Evolutionary conservation across 129 eudicot genomes (phyloP), one percentile per base, ranked within the genome.

Genomic region (Chrysanthemum seticuspe): DNA sequence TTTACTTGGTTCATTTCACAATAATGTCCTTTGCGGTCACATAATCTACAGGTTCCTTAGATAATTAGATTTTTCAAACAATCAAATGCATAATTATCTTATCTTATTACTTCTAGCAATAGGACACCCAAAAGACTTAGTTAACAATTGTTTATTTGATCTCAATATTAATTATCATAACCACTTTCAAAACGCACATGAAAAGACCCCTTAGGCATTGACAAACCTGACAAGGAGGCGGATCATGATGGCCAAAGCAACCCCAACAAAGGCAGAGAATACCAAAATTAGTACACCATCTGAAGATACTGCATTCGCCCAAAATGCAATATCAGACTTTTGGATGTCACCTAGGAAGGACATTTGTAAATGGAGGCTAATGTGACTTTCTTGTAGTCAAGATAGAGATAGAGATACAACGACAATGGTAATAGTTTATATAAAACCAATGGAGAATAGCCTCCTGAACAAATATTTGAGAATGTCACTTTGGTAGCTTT

Each of bases 291-390:
- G 8, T 29, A 3, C 23, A 51, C 51, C 52, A 31, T 63, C 34
- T 31, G 78, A 19, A 15, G 78, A 63, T 11, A 63, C 29, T 6
- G 77, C 34, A 62, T 62, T 62, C 3, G 23, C 21, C 77, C 77
- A 62, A 36, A 51, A 29, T 50, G 51, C 62, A 73, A 0, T 56
- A 62, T 34, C 29, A 25, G 49, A 47, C 29, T 2, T 73, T 3
- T 23, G 45, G 1, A 70, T 34, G 51, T 70, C 31, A 0, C 5
- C 64, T 18, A 45, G 23, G 13, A 72, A 74, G 23, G 19, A 63
- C 71, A 74, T 74, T 16, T 14, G 3, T 44, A 6, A 56, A 18
- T 11, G 5, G 45, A 5, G 15, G n/a, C 54, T 13, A 45, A 36
- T 7, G 16, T 21, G 27, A 9, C 49, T 13, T 58, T 15, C 27